phyloP scores from a whole-genome alignment of 352 stramenopile genomes.

The Aphanomyces stellatus region DNA sequence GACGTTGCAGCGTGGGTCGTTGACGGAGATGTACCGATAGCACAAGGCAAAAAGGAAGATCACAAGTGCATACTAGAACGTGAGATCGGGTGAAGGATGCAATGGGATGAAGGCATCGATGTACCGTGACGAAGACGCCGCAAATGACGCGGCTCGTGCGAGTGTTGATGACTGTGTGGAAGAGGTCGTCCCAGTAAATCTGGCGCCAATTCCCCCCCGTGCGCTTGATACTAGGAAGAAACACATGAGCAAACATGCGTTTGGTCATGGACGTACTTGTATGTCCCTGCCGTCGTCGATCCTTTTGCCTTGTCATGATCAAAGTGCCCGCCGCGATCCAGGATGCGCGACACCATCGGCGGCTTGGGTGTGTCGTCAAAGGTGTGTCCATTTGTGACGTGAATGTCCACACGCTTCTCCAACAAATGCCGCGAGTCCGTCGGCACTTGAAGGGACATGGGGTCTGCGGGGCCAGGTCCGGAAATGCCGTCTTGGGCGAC shows the following conservation, averaged over 20 bases:
- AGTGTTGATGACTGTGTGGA: constrained; percentile 84
- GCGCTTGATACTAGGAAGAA: constrained; percentile 39
- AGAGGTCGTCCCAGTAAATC: constrained; percentile 80
- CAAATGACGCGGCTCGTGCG: constrained; percentile 68
- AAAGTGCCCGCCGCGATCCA: constrained; percentile 2
- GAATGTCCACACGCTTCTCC: background rate
- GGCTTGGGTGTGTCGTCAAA: background rate
- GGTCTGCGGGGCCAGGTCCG: background rate
- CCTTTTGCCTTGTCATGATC: background rate
- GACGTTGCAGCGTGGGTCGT: constrained; percentile 53
- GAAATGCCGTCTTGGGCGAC: background rate
- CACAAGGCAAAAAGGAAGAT: constrained; percentile 72
- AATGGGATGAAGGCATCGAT: background rate
- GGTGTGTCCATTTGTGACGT: background rate
- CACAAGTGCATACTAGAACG: constrained; percentile 59
- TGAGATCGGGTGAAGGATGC: background rate
- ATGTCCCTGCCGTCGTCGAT: background rate
- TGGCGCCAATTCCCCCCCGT: constrained; percentile 72
- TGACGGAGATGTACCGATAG: constrained; percentile 59
- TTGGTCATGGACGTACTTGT: constrained; percentile 4
- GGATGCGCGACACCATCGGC: background rate
- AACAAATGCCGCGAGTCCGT: background rate
- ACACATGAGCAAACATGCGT: background rate
- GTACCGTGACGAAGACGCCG: constrained; percentile 64
- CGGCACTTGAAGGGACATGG: background rate